Evolutionary conservation across 2,329 filamentous ascomycete species (phyloP), one percentile per base, ranked within the genome.

Genomic region (Fusarium floridanum): DNA sequence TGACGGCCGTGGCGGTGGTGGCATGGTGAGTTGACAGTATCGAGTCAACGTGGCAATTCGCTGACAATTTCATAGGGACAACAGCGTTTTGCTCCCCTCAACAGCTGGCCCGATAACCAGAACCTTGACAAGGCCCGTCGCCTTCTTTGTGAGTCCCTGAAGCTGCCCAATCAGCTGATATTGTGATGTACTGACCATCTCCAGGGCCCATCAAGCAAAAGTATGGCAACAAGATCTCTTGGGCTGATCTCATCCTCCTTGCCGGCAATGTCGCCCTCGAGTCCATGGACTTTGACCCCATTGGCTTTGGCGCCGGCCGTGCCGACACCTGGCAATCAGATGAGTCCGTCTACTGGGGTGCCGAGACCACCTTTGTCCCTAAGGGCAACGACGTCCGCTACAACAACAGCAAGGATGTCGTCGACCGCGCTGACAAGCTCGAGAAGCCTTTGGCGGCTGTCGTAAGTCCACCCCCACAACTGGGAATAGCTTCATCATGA

Each of bases 181-280:
- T 4, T 7, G 6, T 16, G 2, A 29, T 29, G 27, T 29, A 29
- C 20, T 2, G 7, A 53, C 61, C 64, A 5, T 9, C 7, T 24
- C 0, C 16, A 80, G 78, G 79, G 91, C 93, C 93, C 66, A 91
- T 95, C 85, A 95, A 95, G 89, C 92, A 94, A 78, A 95, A 95
- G 88, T 95, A 95, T 76, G 93, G 93, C 82, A 91, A 90, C 87
- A 94, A 93, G 86, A 93, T 95, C 83, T 95, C 93, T 0, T 95
- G 93, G 93, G 91, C 93, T 27, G 93, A 95, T 80, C 84, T 95
- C 68, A 82, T 92, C 59, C 86, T 94, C 66, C 88, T 95, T 64
- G 89, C 92, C 32, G 93, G 93, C 75, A 95, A 95, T 81, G 92
- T 95, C 17, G 92, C 93, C 56, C 88, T 95, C 73, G 93, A 95